Conservation (phyloP, 345 rosid genomes). For the Linum tenue region DNA sequence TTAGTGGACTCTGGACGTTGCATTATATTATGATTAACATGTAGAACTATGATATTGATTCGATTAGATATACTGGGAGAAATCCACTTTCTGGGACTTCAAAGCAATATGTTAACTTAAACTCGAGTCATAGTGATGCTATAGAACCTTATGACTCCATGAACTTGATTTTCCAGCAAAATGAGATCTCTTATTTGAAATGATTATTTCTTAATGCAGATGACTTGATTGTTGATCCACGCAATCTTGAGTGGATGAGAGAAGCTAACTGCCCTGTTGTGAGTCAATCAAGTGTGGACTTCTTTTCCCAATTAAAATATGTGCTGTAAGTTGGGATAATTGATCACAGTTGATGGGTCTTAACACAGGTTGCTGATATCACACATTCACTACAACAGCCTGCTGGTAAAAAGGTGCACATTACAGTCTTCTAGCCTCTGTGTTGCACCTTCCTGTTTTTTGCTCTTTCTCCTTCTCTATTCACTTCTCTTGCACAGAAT, state of each 20-base stretch:
- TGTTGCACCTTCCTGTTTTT: too few species aligned
- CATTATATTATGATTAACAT: background rate
- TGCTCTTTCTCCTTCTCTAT: too few species aligned
- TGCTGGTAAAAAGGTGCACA: slow-evolving; percentile 75
- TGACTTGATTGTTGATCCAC: slow-evolving; percentile 92
- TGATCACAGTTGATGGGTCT: slow-evolving; percentile 10
- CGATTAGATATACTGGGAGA: background rate
- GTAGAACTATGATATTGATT: background rate
- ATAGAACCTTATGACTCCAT: background rate
- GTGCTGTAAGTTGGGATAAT: slow-evolving; percentile 2
- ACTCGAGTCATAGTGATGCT: background rate
- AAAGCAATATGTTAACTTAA: background rate
- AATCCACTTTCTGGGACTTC: background rate
- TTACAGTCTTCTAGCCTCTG: background rate
- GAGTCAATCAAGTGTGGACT: slow-evolving; percentile 26
- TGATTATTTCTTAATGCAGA: slow-evolving; percentile 33
- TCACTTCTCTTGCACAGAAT: too few species aligned
- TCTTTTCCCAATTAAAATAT: background rate
- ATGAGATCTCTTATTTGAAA: background rate
- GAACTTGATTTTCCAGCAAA: background rate
- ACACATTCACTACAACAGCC: slow-evolving; percentile 97
- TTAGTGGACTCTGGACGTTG: background rate
- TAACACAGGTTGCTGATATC: slow-evolving; percentile 75
- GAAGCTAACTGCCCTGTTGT: slow-evolving; percentile 95
- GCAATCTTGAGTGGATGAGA: slow-evolving; percentile 93